Base-by-base conservation (phyloP, 1,139 yeast genomes). In the Trichomonascaceae sp. region DNA sequence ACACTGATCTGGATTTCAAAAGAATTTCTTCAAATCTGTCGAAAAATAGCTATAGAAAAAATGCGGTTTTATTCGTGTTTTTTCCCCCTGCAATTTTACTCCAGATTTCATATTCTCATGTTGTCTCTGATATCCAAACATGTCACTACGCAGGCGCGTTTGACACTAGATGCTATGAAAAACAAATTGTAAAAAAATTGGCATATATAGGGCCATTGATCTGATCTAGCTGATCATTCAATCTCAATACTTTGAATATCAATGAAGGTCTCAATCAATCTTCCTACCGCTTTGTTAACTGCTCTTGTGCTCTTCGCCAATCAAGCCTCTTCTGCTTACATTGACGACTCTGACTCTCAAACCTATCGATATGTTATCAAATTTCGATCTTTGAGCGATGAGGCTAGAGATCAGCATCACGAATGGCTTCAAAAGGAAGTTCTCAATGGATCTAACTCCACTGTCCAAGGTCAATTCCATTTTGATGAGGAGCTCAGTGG, bases 401-500 rank as follows among this genome's bases (percentile, higher is more conserved):
- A 48, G n/a, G 52, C 53, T 41, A 46, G 58, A 18, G 50, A 39
- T 32, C 36, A 24, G 12, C 55, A 56, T 50, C 53, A 47, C 18
- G 50, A 43, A 17, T 53, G 56, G 56, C 39, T 55, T 50, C 55
- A 53, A 39, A 51, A 60, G 12, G 54, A 58, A n/a, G 46, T 44
- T 15, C 13, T 53, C 17, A 44, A 49, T 12, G 53, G 45, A n/a
- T 43, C 49, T 5, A 30, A 45, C n/a, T 55, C 43, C 2, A 22
- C 24, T 15, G 76, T 86, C 60, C 68, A 78, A 48, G 85, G 82
- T 63, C 69, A 78, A 24, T 86, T 85, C 70, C 66, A 76, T 59
- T 74, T 85, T 56, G 81, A 78, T 57, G 74, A 54, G 0, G 45
- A 46, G 3, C 19, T 61, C 10, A 53, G 58, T 20, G 69, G 69